Conservation (phyloP, 768 basidiomycete species). For the Amyloporia xantha region DNA sequence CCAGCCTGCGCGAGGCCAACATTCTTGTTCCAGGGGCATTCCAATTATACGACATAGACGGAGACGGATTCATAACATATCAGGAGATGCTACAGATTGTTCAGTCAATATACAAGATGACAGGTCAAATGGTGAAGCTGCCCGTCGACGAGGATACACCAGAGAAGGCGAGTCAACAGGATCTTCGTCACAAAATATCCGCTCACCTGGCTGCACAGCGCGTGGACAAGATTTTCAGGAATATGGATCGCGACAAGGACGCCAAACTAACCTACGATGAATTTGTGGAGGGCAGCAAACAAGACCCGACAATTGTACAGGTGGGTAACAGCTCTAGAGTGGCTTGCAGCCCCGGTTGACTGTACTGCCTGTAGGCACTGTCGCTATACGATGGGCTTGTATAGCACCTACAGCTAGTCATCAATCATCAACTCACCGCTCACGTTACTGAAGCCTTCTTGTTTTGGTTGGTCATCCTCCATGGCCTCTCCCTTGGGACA, state of each 20-base stretch:
- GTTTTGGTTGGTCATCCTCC: too few species aligned
- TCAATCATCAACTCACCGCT: too few species aligned
- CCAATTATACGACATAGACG: slow-evolving; percentile 98
- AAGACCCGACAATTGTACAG: slow-evolving; percentile 99
- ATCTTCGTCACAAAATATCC: neutral
- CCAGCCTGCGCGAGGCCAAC: neutral
- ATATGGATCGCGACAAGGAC: slow-evolving; percentile 96
- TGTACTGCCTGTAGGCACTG: slow-evolving; percentile 53
- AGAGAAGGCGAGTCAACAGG: slow-evolving; percentile 64
- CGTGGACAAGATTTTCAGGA: slow-evolving; percentile 96
- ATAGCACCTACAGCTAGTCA: too few species aligned
- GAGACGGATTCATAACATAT: slow-evolving; percentile 96
- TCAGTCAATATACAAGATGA: slow-evolving; percentile 99
- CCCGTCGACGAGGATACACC: slow-evolving; percentile 99
- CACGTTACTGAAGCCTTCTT: neutral
- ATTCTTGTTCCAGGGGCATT: slow-evolving; percentile 76
- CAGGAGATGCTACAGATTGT: slow-evolving; percentile 99
- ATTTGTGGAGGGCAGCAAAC: slow-evolving; percentile 97
- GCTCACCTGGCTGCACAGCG: slow-evolving; percentile 46
- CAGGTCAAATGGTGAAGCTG: slow-evolving; percentile 97
- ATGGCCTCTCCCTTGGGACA: neutral
- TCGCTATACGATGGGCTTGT: slow-evolving; percentile 95
- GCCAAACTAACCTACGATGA: slow-evolving; percentile 92
- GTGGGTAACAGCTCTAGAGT: too few species aligned
- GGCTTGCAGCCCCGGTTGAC: too few species aligned